Conservation (phyloP, 805 yeast species). For the Teunomyces stri region DNA sequence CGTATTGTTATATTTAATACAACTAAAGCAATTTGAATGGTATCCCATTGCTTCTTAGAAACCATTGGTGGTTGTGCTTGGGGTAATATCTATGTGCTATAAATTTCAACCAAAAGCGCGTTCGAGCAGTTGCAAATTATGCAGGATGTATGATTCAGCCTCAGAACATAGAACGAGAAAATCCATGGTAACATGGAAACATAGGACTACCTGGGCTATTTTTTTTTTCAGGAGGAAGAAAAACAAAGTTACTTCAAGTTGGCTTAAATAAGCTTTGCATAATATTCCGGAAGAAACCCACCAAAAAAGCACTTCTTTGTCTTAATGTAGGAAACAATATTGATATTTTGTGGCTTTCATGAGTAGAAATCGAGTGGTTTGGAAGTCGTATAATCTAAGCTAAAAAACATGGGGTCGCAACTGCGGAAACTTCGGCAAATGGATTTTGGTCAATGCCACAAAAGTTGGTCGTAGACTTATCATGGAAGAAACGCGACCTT, state of each 20-base stretch:
- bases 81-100: not conserved
- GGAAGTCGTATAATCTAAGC: too few relatives aligned
- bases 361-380: too few relatives aligned
- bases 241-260: not conserved
- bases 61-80: not conserved
- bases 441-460: not conserved
- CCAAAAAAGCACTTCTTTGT: too few relatives aligned
- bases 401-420: not conserved
- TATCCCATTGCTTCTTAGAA: not conserved
- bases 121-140: not conserved
- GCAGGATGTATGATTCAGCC: not conserved
- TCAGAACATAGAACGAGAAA: not conserved
- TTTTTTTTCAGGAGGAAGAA: not conserved
- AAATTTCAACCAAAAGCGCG: not conserved
- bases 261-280: not conserved
- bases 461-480: not conserved
- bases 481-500: not conserved
- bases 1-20: slow-evolving; percentile 18
- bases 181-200: not conserved
- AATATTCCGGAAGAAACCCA: not conserved
- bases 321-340: too few relatives aligned
- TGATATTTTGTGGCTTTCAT: too few relatives aligned
- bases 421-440: not conserved
- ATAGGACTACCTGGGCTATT: too few relatives aligned
- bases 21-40: slow-evolving; percentile 5